Evolutionary conservation across 345 rosid species (phyloP).

Genomic region (Anastatica hierochuntica): DNA sequence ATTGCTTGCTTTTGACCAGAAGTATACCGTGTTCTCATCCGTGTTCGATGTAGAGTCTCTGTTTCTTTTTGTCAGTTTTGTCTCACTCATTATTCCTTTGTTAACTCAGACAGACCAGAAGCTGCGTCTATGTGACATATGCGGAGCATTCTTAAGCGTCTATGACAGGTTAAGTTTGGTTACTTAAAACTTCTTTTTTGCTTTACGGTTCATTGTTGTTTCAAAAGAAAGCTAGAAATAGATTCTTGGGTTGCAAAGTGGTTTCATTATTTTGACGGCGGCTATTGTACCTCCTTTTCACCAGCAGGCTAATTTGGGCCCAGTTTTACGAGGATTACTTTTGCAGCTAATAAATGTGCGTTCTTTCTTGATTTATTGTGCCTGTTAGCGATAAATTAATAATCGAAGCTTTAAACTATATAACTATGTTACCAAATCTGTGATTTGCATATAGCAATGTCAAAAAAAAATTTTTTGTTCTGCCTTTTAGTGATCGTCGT

Average conservation of each 20-base stretch:
- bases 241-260: constrained; percentile 68
- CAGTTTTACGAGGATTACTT: constrained; percentile 99
- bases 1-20: constrained; percentile 5
- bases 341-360: constrained; percentile 99
- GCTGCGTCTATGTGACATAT: constrained; percentile 98
- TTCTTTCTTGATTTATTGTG: constrained; percentile 62
- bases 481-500: constrained; percentile 88
- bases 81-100: constrained; percentile 7
- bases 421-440: constrained; percentile 2
- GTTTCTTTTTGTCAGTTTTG: neutral
- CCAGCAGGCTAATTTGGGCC: constrained; percentile 99
- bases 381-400: constrained; percentile 35
- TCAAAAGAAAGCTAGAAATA: constrained; percentile 38
- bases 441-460: constrained; percentile 24
- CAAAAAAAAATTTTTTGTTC: constrained; percentile 23
- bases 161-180: constrained; percentile 70
- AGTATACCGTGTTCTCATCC: no score
- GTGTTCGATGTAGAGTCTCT: no score
- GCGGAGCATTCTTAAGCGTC: constrained; percentile 98
- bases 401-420: constrained; percentile 10
- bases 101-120: constrained; percentile 94
- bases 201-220: constrained; percentile 21
- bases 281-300: constrained; percentile 91
- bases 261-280: constrained; percentile 81
- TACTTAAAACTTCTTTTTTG: neutral